phyloP scores from a whole-genome alignment of 495 filamentous ascomycete genomes.

The Talaromyces nanjingensis region DNA sequence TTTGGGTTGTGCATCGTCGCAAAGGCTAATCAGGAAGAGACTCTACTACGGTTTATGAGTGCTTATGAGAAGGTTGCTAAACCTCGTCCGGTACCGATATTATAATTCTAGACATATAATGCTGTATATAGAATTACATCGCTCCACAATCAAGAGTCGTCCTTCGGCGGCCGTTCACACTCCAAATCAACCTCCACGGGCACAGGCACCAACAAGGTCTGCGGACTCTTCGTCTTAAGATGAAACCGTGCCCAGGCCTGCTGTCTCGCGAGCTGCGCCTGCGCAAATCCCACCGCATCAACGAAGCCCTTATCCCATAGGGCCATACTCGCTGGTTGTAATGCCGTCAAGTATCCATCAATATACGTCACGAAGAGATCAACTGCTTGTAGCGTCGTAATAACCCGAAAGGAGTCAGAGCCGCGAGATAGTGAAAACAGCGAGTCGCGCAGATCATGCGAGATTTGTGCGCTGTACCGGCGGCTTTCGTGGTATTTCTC shows the following conservation, averaged over 20 bases:
- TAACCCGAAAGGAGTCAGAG: neutral
- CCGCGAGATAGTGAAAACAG: conserved; percentile 8
- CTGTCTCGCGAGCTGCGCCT: conserved; percentile 8
- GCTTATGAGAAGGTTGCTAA: conserved; percentile 17
- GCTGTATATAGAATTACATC: neutral
- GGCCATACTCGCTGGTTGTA: conserved; percentile 13
- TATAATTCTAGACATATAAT: neutral
- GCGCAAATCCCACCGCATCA: conserved; percentile 7
- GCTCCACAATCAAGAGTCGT: neutral
- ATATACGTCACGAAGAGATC: conserved; percentile 12
- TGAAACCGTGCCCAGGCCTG: conserved; percentile 12
- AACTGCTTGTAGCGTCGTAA: neutral
- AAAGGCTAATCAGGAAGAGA: conserved; percentile 15
- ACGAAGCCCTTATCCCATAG: conserved; percentile 14
- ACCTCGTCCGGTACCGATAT: conserved; percentile 14
- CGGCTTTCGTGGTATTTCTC: conserved; percentile 14
- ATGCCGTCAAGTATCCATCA: conserved; percentile 10
- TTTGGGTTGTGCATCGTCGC: conserved; percentile 26
- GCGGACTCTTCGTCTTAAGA: conserved; percentile 14
- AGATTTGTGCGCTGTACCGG: conserved; percentile 2
- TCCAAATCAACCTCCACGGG: neutral
- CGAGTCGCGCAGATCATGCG: conserved; percentile 3
- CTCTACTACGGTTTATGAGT: conserved; percentile 22
- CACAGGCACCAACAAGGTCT: conserved; percentile 12
- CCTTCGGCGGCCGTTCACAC: neutral